These are phyloP conservation scores for Galerina marginata DNA, from an alignment of 768 basidiomycete genomes.

Conservation along the genomic window DNA sequence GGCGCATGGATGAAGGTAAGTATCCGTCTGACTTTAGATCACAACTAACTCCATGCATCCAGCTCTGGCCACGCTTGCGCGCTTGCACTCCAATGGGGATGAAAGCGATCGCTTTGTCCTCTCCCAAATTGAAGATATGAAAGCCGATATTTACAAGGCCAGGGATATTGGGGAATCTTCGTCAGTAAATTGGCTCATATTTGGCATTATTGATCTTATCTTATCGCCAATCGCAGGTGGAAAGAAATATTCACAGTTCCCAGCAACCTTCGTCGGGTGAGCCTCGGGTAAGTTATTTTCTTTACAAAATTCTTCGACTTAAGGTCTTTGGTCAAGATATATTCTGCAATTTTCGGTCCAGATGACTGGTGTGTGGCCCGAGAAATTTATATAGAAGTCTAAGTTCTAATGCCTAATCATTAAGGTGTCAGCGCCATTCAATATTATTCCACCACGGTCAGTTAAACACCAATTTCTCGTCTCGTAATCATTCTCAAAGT, in stretches of 20 bases:
- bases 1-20: constrained; percentile 50
- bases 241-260: constrained; percentile 42
- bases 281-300: constrained; percentile 40
- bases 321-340: constrained; percentile 30
- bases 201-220: not conserved
- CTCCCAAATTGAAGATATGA: constrained; percentile 51
- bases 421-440: constrained; percentile 57
- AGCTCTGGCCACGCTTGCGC: constrained; percentile 48
- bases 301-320: constrained; percentile 10
- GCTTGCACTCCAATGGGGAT: constrained; percentile 58
- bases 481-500: not conserved
- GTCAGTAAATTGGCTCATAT: constrained; percentile 22
- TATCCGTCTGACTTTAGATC: not conserved
- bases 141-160: constrained; percentile 39
- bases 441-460: constrained; percentile 53
- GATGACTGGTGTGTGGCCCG: constrained; percentile 51
- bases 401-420: not conserved
- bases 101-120: constrained; percentile 51
- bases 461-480: not conserved
- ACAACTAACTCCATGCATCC: not conserved
- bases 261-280: constrained; percentile 52
- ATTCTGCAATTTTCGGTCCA: constrained; percentile 62
- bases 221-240: constrained; percentile 31
- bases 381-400: not conserved
- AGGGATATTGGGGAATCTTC: constrained; percentile 45